Conservation (phyloP, 2,329 filamentous ascomycete genomes). For the Penicillium corylophilum region DNA sequence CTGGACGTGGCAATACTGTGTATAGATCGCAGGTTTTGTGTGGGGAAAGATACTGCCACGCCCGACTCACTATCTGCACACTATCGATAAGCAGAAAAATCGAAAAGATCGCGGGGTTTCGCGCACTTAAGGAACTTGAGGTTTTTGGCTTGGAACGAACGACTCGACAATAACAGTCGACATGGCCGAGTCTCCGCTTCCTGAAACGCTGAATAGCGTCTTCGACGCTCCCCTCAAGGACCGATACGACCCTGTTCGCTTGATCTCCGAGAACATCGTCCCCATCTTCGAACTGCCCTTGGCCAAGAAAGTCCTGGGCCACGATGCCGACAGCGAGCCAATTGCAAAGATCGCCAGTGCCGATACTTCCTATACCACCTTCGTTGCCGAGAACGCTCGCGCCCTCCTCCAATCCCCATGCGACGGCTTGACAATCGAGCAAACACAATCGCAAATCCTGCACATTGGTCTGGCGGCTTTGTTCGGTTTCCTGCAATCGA, state of each 20-base stretch:
- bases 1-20: constrained; percentile 1
- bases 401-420: constrained; percentile 18
- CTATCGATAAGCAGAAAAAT: constrained; percentile 30
- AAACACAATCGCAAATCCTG: constrained; percentile 43
- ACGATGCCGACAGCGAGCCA: constrained; percentile 29
- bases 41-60: constrained; percentile 7
- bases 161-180: constrained; percentile 6
- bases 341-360: constrained; percentile 31
- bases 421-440: constrained; percentile 25
- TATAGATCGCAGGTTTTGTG: no score
- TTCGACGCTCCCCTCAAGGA: constrained; percentile 32
- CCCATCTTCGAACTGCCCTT: constrained; percentile 37
- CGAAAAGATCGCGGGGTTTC: constrained; percentile 27
- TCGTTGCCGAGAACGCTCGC: constrained; percentile 36
- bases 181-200: constrained; percentile 30
- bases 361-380: constrained; percentile 39
- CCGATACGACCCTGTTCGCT: constrained; percentile 36
- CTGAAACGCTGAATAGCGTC: constrained; percentile 34
- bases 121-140: constrained; percentile 15
- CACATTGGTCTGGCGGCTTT: constrained; percentile 68
- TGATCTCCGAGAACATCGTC: constrained; percentile 34
- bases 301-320: constrained; percentile 41
- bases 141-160: constrained; percentile 1
- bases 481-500: constrained; percentile 78
- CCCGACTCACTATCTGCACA: constrained; percentile 14